Conservation (phyloP, 306 rosid species). For the Vigna mungo region DNA sequence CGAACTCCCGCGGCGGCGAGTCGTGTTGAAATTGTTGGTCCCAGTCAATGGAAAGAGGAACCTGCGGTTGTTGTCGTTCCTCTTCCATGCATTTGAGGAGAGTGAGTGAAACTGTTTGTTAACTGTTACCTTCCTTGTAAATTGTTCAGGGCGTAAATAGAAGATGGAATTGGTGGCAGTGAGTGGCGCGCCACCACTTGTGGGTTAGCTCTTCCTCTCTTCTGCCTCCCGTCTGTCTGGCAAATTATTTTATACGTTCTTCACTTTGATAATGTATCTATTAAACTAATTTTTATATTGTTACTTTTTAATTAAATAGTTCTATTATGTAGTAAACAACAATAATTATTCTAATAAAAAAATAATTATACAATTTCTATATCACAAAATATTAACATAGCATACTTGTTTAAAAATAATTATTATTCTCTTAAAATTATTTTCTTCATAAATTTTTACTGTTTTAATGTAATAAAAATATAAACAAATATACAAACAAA, state of each 20-base stretch:
- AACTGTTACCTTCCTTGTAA: neutral
- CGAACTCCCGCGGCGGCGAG: constrained; percentile 30
- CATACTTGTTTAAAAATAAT: no score
- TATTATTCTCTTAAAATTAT: no score
- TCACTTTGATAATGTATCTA: neutral
- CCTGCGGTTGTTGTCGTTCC: neutral
- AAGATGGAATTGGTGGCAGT: neutral
- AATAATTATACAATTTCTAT: no score
- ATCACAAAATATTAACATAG: no score
- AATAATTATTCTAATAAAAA: no score
- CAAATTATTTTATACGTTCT: neutral
- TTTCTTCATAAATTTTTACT: no score
- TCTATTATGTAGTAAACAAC: no score
- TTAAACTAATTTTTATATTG: no score
- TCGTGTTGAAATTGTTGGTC: neutral
- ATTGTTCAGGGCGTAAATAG: neutral
- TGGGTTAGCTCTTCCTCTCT: neutral
- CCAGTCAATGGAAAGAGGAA: constrained; percentile 36
- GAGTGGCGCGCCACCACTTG: neutral
- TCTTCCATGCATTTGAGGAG: constrained; percentile 38
- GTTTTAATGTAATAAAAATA: no score
- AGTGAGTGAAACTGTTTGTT: neutral
- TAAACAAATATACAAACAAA: no score
- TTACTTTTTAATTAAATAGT: no score
- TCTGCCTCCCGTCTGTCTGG: neutral